phyloP scores from a whole-genome alignment of 2,329 filamentous ascomycete species.

The Sodiomyces alkalinus region DNA sequence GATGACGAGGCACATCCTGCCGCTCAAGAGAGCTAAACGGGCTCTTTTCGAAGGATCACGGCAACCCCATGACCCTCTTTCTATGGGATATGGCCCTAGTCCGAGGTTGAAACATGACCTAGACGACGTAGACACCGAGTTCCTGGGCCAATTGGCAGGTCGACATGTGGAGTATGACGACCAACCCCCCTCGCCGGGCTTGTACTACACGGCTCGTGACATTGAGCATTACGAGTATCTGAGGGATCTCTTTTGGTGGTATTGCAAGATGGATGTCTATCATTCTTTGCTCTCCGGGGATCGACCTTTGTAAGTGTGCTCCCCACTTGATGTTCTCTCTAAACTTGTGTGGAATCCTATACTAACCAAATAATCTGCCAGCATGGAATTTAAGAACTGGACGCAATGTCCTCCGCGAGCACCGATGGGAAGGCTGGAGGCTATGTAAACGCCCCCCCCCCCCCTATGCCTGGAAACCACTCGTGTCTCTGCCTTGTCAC shows the following conservation, averaged over 20 bases:
- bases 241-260: conserved; percentile 91
- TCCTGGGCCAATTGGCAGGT: conserved; percentile 27
- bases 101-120: conserved; percentile 14
- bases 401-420: conserved; percentile 78
- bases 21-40: conserved; percentile 34
- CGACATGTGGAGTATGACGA: conserved; percentile 14
- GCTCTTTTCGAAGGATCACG: conserved; percentile 22
- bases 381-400: conserved; percentile 69
- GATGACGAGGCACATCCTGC: conserved; percentile 57
- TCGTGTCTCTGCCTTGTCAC: no score
- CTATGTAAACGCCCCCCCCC: conserved; percentile 34
- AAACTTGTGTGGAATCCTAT: not conserved
- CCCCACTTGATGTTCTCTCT: conserved; percentile 1
- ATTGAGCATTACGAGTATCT: conserved; percentile 68
- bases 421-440: conserved; percentile 60
- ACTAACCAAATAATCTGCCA: conserved; percentile 22
- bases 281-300: conserved; percentile 84
- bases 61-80: conserved; percentile 12
- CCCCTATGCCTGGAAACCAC: no score
- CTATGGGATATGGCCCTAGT: conserved; percentile 9
- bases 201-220: conserved; percentile 39
- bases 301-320: conserved; percentile 56
- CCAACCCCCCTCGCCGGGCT: conserved; percentile 9
- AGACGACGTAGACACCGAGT: conserved; percentile 23
- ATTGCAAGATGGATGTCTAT: conserved; percentile 83